Evolutionary conservation across 2,329 filamentous ascomycete species (phyloP).

Genomic region (Claviceps sp.): DNA sequence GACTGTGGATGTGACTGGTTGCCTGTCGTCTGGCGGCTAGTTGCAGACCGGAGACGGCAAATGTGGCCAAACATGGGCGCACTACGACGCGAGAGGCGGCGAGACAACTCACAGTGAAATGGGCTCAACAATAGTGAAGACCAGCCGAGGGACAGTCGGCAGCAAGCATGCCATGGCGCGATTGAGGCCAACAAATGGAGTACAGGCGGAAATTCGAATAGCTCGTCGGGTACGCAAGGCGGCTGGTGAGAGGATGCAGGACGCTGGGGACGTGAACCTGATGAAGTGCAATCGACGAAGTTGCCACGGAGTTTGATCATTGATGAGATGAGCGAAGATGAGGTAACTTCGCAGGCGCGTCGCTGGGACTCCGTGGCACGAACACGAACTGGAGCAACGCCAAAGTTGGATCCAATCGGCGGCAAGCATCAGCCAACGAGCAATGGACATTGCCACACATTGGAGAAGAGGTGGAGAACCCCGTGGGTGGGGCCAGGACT

Average conservation of each 20-base stretch:
- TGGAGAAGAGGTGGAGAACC: too few species aligned
- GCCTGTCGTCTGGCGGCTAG: neutral
- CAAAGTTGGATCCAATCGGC: too few species aligned
- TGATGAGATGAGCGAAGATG: neutral
- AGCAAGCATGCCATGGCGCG: slow-evolving; percentile 45
- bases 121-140: slow-evolving; percentile 57
- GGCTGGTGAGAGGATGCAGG: neutral
- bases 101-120: slow-evolving; percentile 44
- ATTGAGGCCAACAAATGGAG: neutral
- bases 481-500: too few species aligned
- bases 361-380: too few species aligned
- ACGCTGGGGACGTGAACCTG: neutral
- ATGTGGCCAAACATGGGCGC: neutral
- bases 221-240: neutral
- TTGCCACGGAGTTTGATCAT: neutral
- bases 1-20: neutral
- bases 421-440: too few species aligned
- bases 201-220: neutral
- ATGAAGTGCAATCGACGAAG: neutral
- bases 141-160: slow-evolving; percentile 47
- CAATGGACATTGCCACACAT: too few species aligned
- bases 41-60: slow-evolving; percentile 1
- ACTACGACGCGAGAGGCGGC: neutral
- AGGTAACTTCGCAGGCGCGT: too few species aligned
- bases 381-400: too few species aligned